Evolutionary conservation across 2,329 filamentous ascomycete species (phyloP).

Genomic region (Pestalotiopsis sp.): DNA sequence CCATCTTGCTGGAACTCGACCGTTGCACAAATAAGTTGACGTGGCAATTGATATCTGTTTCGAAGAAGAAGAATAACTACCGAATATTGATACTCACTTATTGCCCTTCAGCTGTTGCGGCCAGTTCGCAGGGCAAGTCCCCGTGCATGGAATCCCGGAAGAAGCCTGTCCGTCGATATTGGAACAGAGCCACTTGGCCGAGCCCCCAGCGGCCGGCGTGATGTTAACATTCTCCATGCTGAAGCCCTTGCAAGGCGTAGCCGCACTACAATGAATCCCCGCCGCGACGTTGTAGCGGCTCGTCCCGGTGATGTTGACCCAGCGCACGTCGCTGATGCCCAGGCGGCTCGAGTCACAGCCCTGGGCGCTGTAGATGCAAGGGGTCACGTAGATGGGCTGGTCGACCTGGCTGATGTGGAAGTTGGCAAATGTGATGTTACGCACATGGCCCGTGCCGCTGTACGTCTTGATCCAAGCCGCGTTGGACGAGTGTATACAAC

Average conservation of each 20-base stretch:
- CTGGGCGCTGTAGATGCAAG: slow-evolving; percentile 44
- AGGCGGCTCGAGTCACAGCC: slow-evolving; percentile 43
- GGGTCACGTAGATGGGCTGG: slow-evolving; percentile 50
- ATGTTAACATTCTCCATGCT: slow-evolving; percentile 49
- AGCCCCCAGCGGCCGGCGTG: slow-evolving; percentile 40
- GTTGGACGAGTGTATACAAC: slow-evolving; percentile 39
- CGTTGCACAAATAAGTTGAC: too few relatives aligned
- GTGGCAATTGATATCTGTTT: neutral
- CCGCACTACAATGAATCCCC: slow-evolving; percentile 45
- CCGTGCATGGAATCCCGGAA: slow-evolving; percentile 37
- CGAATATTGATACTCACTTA: slow-evolving; percentile 6
- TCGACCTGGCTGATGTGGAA: slow-evolving; percentile 43
- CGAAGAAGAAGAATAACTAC: too few relatives aligned
- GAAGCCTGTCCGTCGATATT: slow-evolving; percentile 40
- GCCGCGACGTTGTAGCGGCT: slow-evolving; percentile 50
- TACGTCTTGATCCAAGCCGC: slow-evolving; percentile 47
- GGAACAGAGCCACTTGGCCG: slow-evolving; percentile 44
- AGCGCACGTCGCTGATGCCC: slow-evolving; percentile 47
- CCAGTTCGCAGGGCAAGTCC: slow-evolving; percentile 38
- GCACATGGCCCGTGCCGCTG: slow-evolving; percentile 41
- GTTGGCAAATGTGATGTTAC: slow-evolving; percentile 47
- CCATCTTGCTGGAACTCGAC: too few relatives aligned
- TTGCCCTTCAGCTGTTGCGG: slow-evolving; percentile 40
- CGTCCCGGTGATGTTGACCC: slow-evolving; percentile 53
- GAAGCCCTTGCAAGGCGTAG: slow-evolving; percentile 45